Evolutionary conservation across 257 asterid genomes (phyloP), one percentile per base, ranked within the genome.

Genomic region (Osmanthus fragrans): DNA sequence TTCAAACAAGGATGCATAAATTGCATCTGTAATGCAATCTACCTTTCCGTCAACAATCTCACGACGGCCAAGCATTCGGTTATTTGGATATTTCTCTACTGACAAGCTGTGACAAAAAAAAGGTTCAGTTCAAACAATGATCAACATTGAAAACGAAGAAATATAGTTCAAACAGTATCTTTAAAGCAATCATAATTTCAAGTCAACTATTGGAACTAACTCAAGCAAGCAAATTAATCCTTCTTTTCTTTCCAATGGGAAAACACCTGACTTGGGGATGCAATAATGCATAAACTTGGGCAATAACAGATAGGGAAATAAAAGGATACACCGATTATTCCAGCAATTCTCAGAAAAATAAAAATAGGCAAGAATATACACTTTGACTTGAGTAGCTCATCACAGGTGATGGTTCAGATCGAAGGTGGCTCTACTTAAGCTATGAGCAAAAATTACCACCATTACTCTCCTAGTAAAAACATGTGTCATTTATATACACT

Each of bases 41-140:
- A 95, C 99, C 96, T 95, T 86, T 82, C 98, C 99, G 81, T 88
- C 12, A 58, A 85, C 87, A 71, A 89, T 74, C 80, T 93, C 94
- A 76, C 96, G 93, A 63, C 82, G 89, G 40, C 99, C 98, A 84
- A 95, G 99, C 99, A 95, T 95, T 65, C 30, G 86, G 80, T 91
- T 95, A 64, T 92, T 77, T 70, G 99, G 98, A 85, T 87, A 86
- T 77, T 88, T 93, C 74, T 95, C 93, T 56, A 92, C 98, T 9
- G 99, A 87, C 86, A 90, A 51, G 72, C 99, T 95, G 93, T 39
- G 70, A 76, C 72, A 84, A 11, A 67, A 79, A 79, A 39, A 42
- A 45, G 19, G 36, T 73, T 79, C 76, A 58, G 67, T 12, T 65
- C 72, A 75, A 33, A 67, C 66, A 36, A 6, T 21, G 74, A 45